These are phyloP conservation scores for Scleromitrula shiraiana DNA, from an alignment of 2,329 filamentous ascomycete genomes.

Conservation along the genomic window DNA sequence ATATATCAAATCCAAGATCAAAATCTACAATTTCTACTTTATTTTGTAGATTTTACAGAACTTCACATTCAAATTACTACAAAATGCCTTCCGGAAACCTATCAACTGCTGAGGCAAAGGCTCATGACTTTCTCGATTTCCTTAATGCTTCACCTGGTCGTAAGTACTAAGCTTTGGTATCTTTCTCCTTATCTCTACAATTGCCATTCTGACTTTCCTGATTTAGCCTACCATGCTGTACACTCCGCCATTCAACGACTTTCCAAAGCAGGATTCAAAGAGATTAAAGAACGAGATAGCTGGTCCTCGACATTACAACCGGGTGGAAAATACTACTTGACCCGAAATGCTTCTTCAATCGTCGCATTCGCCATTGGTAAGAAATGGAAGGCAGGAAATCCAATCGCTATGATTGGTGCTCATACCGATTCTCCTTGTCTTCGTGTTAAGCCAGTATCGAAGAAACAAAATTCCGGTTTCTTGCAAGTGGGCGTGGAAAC, in stretches of 20 bases:
- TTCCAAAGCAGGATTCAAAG: conserved; percentile 74
- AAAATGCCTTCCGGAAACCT: conserved; percentile 22
- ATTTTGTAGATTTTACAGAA: not conserved
- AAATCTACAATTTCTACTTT: not conserved
- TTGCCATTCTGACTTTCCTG: too few relatives aligned
- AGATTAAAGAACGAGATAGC: conserved; percentile 83
- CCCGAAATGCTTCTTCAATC: conserved; percentile 85
- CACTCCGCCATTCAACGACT: conserved; percentile 68
- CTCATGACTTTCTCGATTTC: conserved; percentile 76
- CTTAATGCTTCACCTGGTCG: conserved; percentile 91
- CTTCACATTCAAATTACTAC: conserved; percentile 5
- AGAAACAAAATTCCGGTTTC: conserved; percentile 78
- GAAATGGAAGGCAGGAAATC: conserved; percentile 86
- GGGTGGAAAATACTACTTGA: conserved; percentile 94
- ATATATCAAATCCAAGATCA: not conserved
- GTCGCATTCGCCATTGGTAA: conserved; percentile 86
- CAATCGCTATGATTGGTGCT: conserved; percentile 86
- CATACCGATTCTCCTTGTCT: conserved; percentile 94
- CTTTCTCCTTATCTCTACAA: too few relatives aligned
- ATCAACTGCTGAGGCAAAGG: conserved; percentile 25
- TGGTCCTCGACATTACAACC: conserved; percentile 75
- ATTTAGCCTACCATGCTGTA: conserved; percentile 70
- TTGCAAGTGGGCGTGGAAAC: conserved; percentile 93
- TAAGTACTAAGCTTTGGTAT: conserved; percentile 44
- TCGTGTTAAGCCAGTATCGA: conserved; percentile 88